These are phyloP conservation scores for Venturia carpophila DNA, from an alignment of 2,329 filamentous ascomycete genomes.

Conservation along the genomic window DNA sequence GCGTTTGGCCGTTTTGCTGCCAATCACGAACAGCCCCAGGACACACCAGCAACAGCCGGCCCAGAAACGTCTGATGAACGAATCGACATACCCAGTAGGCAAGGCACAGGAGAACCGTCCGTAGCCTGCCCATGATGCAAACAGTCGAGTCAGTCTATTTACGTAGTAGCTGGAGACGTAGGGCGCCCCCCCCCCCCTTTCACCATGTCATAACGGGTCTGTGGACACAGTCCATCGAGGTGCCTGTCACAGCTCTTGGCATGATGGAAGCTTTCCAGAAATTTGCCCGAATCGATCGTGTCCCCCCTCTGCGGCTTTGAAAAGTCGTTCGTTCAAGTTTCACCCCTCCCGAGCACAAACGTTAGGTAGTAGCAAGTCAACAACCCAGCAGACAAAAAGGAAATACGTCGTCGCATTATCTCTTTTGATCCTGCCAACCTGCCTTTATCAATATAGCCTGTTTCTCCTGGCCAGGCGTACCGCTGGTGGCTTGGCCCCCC, in stretches of 20 bases:
- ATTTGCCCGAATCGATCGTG: not conserved
- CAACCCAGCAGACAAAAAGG: not conserved
- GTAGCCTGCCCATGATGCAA: not conserved
- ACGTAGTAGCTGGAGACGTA: not conserved
- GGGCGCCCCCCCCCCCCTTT: no score
- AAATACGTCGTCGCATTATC: not conserved
- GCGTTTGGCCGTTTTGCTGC: not conserved
- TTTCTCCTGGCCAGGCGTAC: not conserved
- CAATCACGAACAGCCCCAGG: not conserved
- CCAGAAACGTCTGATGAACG: not conserved
- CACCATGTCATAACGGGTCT: not conserved
- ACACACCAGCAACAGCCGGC: not conserved
- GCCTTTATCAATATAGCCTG: not conserved
- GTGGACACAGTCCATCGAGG: not conserved
- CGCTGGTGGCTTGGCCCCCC: no score
- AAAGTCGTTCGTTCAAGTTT: no score
- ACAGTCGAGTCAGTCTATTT: not conserved
- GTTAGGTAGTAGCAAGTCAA: not conserved
- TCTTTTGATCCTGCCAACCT: not conserved
- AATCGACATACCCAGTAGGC: not conserved
- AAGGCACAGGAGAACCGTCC: no score
- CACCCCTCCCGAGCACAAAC: constrained; percentile 1
- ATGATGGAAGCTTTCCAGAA: not conserved
- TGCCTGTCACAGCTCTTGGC: constrained; percentile 1
- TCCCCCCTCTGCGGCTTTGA: not conserved